These are phyloP conservation scores for Sphaerostilbella broomeana DNA, from an alignment of 2,329 filamentous ascomycete species.

Conservation along the genomic window DNA sequence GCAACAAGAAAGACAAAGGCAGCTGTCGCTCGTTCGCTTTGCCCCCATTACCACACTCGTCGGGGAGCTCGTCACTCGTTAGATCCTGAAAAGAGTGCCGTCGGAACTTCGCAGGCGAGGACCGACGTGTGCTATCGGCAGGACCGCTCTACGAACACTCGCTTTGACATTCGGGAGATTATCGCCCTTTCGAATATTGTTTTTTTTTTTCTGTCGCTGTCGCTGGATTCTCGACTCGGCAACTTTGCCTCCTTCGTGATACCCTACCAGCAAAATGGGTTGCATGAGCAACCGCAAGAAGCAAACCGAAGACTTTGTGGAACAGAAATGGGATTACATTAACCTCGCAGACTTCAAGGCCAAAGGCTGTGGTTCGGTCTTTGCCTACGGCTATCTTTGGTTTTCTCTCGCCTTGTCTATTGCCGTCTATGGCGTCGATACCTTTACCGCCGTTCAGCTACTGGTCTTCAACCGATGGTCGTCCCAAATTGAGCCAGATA, in stretches of 20 bases:
- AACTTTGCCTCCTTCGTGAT: constrained; percentile 8
- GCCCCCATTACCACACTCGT: background rate
- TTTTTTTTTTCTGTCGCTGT: constrained; percentile 10
- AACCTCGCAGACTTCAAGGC: constrained; percentile 72
- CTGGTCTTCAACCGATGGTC: constrained; percentile 87
- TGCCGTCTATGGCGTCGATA: constrained; percentile 83
- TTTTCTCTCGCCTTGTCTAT: constrained; percentile 71
- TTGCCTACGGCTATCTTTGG: constrained; percentile 83
- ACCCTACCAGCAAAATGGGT: constrained; percentile 47
- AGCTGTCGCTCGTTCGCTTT: background rate
- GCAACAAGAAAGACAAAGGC: no score
- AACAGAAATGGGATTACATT: constrained; percentile 94
- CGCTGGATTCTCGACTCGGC: constrained; percentile 13
- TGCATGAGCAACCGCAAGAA: constrained; percentile 58
- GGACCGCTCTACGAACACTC: constrained; percentile 25
- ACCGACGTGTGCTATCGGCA: constrained; percentile 40
- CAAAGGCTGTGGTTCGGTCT: constrained; percentile 64
- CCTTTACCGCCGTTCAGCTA: constrained; percentile 87
- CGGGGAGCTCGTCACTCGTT: background rate
- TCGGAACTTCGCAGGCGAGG: constrained; percentile 46
- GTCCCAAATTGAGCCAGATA: constrained; percentile 69
- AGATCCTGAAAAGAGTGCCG: constrained; percentile 22
- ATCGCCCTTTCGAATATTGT: background rate
- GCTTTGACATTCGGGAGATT: background rate
- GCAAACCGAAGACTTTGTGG: constrained; percentile 60